Base-by-base conservation (phyloP, 2,329 filamentous ascomycete species). In the Botrytis byssoidea region DNA sequence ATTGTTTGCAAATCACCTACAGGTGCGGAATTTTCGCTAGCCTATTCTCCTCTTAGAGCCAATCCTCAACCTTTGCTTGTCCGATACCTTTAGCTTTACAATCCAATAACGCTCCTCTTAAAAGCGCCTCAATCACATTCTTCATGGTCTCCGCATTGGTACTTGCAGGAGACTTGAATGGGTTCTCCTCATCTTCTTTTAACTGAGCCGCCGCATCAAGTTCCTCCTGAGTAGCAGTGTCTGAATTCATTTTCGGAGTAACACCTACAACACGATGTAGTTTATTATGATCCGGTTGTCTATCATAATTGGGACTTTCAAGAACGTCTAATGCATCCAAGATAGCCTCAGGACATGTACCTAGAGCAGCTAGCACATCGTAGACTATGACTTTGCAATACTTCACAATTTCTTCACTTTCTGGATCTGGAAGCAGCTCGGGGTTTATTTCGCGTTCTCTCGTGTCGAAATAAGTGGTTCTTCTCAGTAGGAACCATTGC, bases 331-430 rank as follows among this genome's bases (percentile, higher is more conserved):
- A 74, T 18, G 71, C 70, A 2, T 75, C 25, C 4, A 80, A 66
- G 2, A 78, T 73, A 74, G 79, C 78, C 16, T 78, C 73, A n/a
- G 78, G 78, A 7, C 75, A 74, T 0, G 77, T 75, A 5, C 77
- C 79, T 42, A 80, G 66, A 9, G 79, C 79, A 8, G 79, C 79
- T 2, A 81, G 61, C 32, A 78, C 78, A 70, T 81, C 79, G 60
- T 81, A 81, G 3, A 75, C 77, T 12, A 78, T 75, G 16, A 79
- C 73, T 63, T 77, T 78, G 29, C 73, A 77, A 40, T 75, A 79
- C 2, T 77, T 70, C 10, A 79, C 48, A n/a, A 79, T 76, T 32
- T 75, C 76, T 29, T 77, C 72, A 20, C 75, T 77, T 29, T 66
- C 57, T 75, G 79, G 44, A 70, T 74, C 16, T 40, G 22, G 60